Conservation (phyloP, 2,329 filamentous ascomycete species). For the Pseudogymnoascus pannorum region DNA sequence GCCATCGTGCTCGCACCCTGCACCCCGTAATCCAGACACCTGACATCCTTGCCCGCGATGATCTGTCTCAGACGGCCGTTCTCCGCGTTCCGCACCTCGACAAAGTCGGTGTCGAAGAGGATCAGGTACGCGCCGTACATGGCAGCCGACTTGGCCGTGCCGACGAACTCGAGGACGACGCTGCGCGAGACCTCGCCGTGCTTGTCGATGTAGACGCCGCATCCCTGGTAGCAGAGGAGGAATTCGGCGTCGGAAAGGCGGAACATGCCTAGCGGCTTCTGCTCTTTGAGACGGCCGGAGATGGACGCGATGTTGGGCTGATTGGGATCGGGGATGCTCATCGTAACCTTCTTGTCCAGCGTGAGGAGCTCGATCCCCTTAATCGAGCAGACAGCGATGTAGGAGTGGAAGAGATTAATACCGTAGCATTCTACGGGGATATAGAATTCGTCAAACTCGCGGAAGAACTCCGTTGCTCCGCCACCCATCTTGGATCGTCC, state of each 20-base stretch:
- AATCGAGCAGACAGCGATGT: conserved; percentile 82
- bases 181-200: conserved; percentile 90
- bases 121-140: conserved; percentile 88
- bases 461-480: conserved; percentile 87
- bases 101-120: conserved; percentile 91
- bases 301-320: conserved; percentile 76
- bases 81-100: conserved; percentile 93
- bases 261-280: conserved; percentile 92
- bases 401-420: conserved; percentile 92
- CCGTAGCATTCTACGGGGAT: conserved; percentile 92
- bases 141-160: conserved; percentile 76
- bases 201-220: conserved; percentile 96
- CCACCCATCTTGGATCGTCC: conserved; percentile 42
- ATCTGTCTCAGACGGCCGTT: conserved; percentile 91
- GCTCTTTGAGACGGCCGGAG: conserved; percentile 70
- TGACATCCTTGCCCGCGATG: conserved; percentile 83
- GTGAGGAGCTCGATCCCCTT: conserved; percentile 95
- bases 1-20: conserved; percentile 47
- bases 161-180: conserved; percentile 98
- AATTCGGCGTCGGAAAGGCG: conserved; percentile 88
- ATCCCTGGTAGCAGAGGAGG: conserved; percentile 88
- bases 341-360: conserved; percentile 92
- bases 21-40: conserved; percentile 80
- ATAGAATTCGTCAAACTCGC: conserved; percentile 98
- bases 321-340: conserved; percentile 84